Evolutionary conservation across 1,284 basidiomycete genomes (phyloP), one percentile per base, ranked within the genome.

Genomic region (Pseudozyma thailandica): DNA sequence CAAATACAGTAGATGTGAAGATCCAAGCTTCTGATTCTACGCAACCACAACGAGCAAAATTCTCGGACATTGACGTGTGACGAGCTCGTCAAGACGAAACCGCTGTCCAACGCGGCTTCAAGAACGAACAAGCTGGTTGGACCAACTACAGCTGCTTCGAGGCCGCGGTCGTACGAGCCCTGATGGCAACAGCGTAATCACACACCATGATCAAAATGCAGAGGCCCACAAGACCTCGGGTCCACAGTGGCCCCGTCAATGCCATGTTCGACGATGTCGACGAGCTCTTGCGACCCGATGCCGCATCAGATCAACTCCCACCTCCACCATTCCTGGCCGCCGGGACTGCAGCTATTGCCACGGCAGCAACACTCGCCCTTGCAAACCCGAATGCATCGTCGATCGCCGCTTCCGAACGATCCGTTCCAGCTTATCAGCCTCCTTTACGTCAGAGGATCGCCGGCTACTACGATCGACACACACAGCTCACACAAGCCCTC

Each of bases 241-340:
- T 66, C 5, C 49, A 66, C 42, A 66, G 63, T 27, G 53, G 53
- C 2, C 45, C 57, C 2, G 28, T 33, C 16, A 66, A 60, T 38
- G 52, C 57, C 38, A 50, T 66, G 35, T 66, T 66, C 26, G 63
- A 66, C 39, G 57, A 60, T 41, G 57, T 66, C 4, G 31, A 66
- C n/a, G 57, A 66, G 1, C 57, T 66, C 25, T 15, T 60, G 9
- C 35, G 25, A 10, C 43, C 15, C 2, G 50, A 65, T 16, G 16
- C 8, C 18, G 20, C 44, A 4, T 23, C 41, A n/a, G 45, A 48
- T 25, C 26, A 56, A 6, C 27, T 23, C 5, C 41, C 53, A 15
- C 63, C 63, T 0, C 63, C 63, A 6, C 57, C 57, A 4, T 66
- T 66, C 12, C 44, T 37, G 9, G 39, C 44, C 3, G 38, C 63